Evolutionary conservation across 2,329 filamentous ascomycete species (phyloP), one percentile per base, ranked within the genome.

Genomic region (Colletotrichum scovillei): DNA sequence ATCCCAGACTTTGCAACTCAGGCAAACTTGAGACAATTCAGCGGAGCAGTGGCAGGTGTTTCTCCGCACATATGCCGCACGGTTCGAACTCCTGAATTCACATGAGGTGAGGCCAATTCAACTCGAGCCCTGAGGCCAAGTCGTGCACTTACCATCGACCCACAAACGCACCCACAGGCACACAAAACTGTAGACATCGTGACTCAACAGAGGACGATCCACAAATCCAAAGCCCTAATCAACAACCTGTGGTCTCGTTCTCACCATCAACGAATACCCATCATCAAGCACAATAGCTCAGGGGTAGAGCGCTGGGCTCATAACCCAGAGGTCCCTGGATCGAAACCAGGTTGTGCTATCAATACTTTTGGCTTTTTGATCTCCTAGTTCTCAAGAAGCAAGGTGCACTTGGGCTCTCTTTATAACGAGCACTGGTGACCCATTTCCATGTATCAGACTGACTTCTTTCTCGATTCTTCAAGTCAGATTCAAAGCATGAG

Each of bases 261-360:
- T 2, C 3, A 0, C 0, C 22, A 56, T 22, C 32, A 30, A 57
- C 0, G 2, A 56, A 2, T 30, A 26, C 32, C 35, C 30, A 49
- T 28, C 1, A 26, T 49, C 53, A 71, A 71, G 68, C 68, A 71
- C 68, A 67, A 67, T 71, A 71, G 68, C 68, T 71, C 68, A 71
- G 68, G 68, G 68, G 68, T 67, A 70, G 68, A 70, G 68, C 68
- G 68, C 68, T 70, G 68, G 68, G 68, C 68, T 70, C 68, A 70
- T 70, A 70, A 70, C 68, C 68, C 67, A 69, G 67, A 69, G 67
- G 67, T 66, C 67, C 67, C 62, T 66, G 67, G 67, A 69, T 69
- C 67, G 67, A 69, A 69, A 70, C 67, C 67, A 67, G 55, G 67
- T 67, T 70, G 67, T 69, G 67, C 67, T 70, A 66, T 16, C 32